These are phyloP conservation scores for Pythium diclinum DNA, from an alignment of 352 stramenopile species.

Conservation along the genomic window DNA sequence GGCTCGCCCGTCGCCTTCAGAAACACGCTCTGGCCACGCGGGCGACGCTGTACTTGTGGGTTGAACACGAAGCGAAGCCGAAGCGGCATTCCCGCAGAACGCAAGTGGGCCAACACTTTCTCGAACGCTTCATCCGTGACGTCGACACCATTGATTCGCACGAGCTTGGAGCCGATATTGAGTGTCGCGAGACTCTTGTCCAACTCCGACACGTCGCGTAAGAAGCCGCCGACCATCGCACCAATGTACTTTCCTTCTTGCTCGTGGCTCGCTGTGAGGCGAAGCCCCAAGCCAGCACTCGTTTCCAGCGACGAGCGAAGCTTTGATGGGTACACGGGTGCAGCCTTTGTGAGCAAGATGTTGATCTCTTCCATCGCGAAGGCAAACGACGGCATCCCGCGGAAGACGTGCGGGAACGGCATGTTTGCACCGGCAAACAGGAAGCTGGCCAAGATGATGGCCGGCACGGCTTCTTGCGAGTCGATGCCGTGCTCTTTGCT, in stretches of 20 bases:
- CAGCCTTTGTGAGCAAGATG: slow-evolving; percentile 42
- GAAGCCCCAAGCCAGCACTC: slow-evolving; percentile 49
- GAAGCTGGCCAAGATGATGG: slow-evolving; percentile 64
- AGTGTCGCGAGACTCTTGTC: slow-evolving; percentile 59
- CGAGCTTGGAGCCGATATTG: slow-evolving; percentile 56
- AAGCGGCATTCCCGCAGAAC: slow-evolving; percentile 45
- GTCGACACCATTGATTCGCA: slow-evolving; percentile 72
- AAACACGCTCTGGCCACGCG: slow-evolving; percentile 25
- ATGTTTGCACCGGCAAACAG: slow-evolving; percentile 70
- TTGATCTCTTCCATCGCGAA: slow-evolving; percentile 73
- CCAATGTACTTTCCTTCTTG: slow-evolving; percentile 60
- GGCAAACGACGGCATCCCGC: slow-evolving; percentile 66
- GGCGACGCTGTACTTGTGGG: slow-evolving; percentile 40
- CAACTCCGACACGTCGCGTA: slow-evolving; percentile 51
- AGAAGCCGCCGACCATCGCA: slow-evolving; percentile 66
- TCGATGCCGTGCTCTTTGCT: slow-evolving; percentile 27
- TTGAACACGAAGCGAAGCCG: slow-evolving; percentile 69
- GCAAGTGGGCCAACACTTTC: slow-evolving; percentile 53
- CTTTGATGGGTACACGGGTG: slow-evolving; percentile 62
- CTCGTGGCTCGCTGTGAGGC: slow-evolving; percentile 57
- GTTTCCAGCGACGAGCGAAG: slow-evolving; percentile 58
- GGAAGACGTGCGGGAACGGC: slow-evolving; percentile 67
- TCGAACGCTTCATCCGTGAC: slow-evolving; percentile 60
- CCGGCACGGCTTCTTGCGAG: slow-evolving; percentile 39
- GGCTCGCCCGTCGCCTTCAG: slow-evolving; percentile 4